A percentile compares a stretch with the other conserved stretches of the same genome.
These are phyloP conservation scores for Cornus suecica DNA, from an alignment of 148 eudicot species.

Conservation along the genomic window DNA sequence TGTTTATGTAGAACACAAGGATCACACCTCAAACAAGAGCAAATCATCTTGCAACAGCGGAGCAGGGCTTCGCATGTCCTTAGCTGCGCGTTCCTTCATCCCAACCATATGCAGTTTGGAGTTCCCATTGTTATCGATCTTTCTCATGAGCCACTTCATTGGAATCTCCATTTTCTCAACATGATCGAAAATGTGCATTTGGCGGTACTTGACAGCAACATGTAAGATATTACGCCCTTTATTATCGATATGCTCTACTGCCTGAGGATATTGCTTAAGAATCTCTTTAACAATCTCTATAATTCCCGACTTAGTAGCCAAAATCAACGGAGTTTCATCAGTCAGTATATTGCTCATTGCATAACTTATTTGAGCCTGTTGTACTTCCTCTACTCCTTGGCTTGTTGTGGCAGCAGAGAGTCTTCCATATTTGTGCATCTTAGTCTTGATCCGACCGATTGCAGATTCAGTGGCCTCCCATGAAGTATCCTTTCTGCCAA, in stretches of 20 bases:
- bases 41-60: slow-evolving; percentile 1
- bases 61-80: slow-evolving; percentile 14
- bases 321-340: slow-evolving; percentile 8
- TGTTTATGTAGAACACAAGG: no score
- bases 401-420: no score
- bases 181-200: slow-evolving; percentile 2
- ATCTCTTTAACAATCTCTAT: slow-evolving; percentile 9
- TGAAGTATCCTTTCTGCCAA: neutral
- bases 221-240: slow-evolving; percentile 4
- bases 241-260: slow-evolving; percentile 1
- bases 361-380: neutral
- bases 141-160: slow-evolving; percentile 5
- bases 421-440: neutral
- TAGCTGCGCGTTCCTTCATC: neutral
- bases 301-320: slow-evolving; percentile 4
- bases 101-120: slow-evolving; percentile 8
- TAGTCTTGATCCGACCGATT: neutral
- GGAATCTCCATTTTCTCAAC: slow-evolving; percentile 9
- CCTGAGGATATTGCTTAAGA: neutral
- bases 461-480: neutral
- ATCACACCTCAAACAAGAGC: slow-evolving; percentile 13
- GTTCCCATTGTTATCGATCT: slow-evolving; percentile 3
- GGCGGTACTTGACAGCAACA: slow-evolving; percentile 5
- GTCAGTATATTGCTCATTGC: neutral
- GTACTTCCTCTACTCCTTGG: neutral